Evolutionary conservation across 73 alveolate species (phyloP).

Genomic region (Tetrahymena elliotti): DNA sequence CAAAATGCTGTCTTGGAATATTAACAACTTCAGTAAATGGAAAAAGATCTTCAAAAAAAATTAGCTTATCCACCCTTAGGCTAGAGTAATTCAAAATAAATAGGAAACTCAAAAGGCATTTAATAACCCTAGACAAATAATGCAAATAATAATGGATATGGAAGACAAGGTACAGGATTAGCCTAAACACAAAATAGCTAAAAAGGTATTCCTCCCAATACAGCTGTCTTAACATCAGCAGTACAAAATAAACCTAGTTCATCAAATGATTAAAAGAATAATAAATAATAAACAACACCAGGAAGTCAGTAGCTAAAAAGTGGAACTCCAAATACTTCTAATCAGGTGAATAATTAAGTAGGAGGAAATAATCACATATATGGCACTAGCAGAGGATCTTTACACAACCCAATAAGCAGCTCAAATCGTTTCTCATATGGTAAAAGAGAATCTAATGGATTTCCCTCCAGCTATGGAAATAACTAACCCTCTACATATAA

Average conservation of each 20-base stretch:
- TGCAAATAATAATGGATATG: not conserved
- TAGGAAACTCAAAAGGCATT: not conserved
- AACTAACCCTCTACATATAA: not conserved
- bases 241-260: not conserved
- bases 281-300: not conserved
- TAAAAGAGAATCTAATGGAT: not conserved
- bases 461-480: not conserved
- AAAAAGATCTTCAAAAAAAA: not conserved
- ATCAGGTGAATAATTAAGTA: not conserved
- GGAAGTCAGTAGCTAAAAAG: not conserved
- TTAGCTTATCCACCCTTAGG: not conserved
- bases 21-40: not conserved
- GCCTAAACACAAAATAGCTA: not conserved
- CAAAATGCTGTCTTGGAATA: not conserved
- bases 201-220: not conserved
- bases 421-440: not conserved
- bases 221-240: not conserved
- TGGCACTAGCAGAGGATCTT: not conserved
- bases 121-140: not conserved
- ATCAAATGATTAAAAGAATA: not conserved
- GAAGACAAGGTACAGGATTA: not conserved
- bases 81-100: not conserved
- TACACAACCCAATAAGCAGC: not conserved
- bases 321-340: not conserved
- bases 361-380: not conserved